These are phyloP conservation scores for Zymoseptoria tritici DNA, from an alignment of 2,329 filamentous ascomycete species.

Conservation along the genomic window DNA sequence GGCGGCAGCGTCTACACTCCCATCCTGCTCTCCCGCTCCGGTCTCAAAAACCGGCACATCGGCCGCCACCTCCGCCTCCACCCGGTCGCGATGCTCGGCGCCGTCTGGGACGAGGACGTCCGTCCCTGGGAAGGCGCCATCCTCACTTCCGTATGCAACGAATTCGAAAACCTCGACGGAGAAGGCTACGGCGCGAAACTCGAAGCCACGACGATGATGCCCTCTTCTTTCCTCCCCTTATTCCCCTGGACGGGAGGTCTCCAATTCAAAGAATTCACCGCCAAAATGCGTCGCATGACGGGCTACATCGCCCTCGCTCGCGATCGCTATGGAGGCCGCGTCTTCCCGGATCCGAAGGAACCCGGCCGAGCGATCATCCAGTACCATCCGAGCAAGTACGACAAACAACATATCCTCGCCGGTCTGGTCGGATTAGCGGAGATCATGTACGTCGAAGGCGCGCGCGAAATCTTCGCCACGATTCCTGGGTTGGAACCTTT, in stretches of 20 bases:
- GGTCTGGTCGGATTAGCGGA: constrained; percentile 66
- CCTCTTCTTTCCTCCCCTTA: constrained; percentile 54
- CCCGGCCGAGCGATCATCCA: constrained; percentile 55
- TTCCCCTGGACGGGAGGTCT: constrained; percentile 62
- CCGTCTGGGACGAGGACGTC: constrained; percentile 62
- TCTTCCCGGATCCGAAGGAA: constrained; percentile 61
- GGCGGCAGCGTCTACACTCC: constrained; percentile 72
- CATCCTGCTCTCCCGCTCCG: constrained; percentile 67
- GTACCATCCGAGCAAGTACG: constrained; percentile 65
- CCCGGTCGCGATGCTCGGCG: constrained; percentile 53
- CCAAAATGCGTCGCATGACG: constrained; percentile 61
- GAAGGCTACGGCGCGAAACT: constrained; percentile 76
- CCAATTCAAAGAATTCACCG: constrained; percentile 63
- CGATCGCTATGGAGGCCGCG: constrained; percentile 66
- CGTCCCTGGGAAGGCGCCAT: constrained; percentile 62
- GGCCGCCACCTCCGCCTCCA: constrained; percentile 78
- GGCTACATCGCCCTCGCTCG: constrained; percentile 67
- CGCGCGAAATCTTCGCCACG: constrained; percentile 66
- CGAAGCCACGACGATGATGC: constrained; percentile 69
- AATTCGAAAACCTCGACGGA: constrained; percentile 74
- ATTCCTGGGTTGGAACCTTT: constrained; percentile 60
- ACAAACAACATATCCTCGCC: constrained; percentile 63
- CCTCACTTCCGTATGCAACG: constrained; percentile 67
- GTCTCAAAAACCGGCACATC: constrained; percentile 72
- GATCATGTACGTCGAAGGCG: constrained; percentile 70